Conservation (phyloP, 176 grass and related monocot genomes). For the Oryza longistaminata region DNA sequence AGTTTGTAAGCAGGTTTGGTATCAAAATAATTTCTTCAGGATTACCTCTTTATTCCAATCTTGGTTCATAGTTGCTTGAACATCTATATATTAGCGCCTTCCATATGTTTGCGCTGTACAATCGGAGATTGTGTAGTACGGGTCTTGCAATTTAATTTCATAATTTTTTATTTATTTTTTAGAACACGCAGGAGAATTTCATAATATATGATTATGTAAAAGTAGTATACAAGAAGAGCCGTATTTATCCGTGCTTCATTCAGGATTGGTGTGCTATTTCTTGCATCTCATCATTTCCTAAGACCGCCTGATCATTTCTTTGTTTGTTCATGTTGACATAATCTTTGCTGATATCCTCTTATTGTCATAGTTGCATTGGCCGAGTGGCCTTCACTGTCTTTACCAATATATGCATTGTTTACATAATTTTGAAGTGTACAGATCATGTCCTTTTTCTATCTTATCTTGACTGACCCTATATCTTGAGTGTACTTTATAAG, state of each 20-base stretch:
- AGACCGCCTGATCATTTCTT: not conserved
- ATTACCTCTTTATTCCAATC: not conserved
- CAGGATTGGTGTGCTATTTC: not conserved
- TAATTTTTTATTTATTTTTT: too few relatives aligned
- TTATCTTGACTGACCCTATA: constrained; percentile 8
- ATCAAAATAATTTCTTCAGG: not conserved
- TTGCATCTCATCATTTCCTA: not conserved
- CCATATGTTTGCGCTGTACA: not conserved
- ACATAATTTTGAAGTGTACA: not conserved
- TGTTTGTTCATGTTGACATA: constrained; percentile 27
- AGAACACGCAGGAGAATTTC: not conserved
- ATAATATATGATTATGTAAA: not conserved
- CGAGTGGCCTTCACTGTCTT: not conserved
- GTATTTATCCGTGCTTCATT: not conserved
- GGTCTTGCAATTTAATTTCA: not conserved
- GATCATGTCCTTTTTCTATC: not conserved
- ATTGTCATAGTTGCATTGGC: too few relatives aligned
- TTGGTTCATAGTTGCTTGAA: not conserved
- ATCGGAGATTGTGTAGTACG: not conserved
- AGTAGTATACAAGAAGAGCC: not conserved
- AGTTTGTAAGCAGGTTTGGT: not conserved
- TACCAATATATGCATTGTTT: not conserved
- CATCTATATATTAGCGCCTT: not conserved
- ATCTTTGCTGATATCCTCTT: not conserved
- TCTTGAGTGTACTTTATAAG: constrained; percentile 14